phyloP scores from a whole-genome alignment of 345 rosid genomes.

The Populus nigra region DNA sequence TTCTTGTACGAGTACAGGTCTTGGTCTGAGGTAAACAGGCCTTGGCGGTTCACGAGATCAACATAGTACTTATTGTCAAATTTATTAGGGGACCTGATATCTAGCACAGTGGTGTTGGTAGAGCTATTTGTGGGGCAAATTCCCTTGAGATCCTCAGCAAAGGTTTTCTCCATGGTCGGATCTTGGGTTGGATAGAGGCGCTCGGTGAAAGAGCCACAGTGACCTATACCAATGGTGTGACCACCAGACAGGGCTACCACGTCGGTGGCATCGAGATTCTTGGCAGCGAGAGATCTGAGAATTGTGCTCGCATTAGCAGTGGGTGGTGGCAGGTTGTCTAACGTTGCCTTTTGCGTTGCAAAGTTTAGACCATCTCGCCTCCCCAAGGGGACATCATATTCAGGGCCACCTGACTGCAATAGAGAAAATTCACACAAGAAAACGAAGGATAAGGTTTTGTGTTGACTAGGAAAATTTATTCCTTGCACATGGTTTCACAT shows the following conservation, averaged over 20 bases:
- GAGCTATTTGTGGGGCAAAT: constrained; percentile 48
- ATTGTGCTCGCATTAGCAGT: constrained; percentile 31
- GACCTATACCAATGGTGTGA: constrained; percentile 74
- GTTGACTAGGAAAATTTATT: too few relatives aligned
- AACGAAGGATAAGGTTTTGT: background rate
- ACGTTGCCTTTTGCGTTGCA: constrained; percentile 45
- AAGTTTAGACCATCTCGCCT: constrained; percentile 60
- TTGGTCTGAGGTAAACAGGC: constrained; percentile 82
- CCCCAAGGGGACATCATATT: constrained; percentile 67
- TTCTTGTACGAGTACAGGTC: constrained; percentile 56
- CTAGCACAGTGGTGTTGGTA: constrained; percentile 46
- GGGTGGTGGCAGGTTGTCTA: constrained; percentile 63
- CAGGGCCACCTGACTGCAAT: constrained; percentile 74
- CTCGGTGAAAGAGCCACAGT: constrained; percentile 51
- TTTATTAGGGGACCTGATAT: constrained; percentile 57
- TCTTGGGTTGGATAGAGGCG: constrained; percentile 81
- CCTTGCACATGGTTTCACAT: too few relatives aligned
- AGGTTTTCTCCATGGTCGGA: constrained; percentile 62
- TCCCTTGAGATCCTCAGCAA: constrained; percentile 50
- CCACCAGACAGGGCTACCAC: constrained; percentile 87
- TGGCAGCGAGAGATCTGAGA: constrained; percentile 41
- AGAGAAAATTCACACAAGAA: background rate
- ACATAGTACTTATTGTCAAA: constrained; percentile 88
- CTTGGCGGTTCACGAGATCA: constrained; percentile 74
- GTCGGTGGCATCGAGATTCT: constrained; percentile 58